Percentiles rank a stretch among this genome's conserved stretches.
Evolutionary conservation across 2,329 filamentous ascomycete genomes (phyloP).

Genomic region (Sporothrix humicola): DNA sequence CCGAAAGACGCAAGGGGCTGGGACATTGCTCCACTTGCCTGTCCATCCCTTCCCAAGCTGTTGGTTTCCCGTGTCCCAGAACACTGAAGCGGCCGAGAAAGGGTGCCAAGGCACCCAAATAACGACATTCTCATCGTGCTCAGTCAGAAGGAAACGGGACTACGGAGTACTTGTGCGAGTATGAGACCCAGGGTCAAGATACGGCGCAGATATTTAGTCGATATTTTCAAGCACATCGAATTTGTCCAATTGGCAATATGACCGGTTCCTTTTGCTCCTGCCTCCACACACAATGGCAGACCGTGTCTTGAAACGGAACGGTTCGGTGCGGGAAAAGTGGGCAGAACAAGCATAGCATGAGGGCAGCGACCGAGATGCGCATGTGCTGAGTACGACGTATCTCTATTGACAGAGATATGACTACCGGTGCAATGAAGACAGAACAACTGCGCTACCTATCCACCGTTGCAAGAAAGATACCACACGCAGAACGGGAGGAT

Average conservation of each 20-base stretch:
- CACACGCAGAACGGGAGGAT: slow-evolving; percentile 2
- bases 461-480: too few relatives aligned
- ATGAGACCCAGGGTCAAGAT: background rate
- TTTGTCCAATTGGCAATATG: background rate
- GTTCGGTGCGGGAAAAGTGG: slow-evolving; percentile 37
- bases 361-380: background rate
- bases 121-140: background rate
- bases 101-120: background rate
- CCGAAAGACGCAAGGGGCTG: slow-evolving; percentile 17
- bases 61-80: slow-evolving; percentile 14
- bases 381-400: background rate
- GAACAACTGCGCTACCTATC: too few relatives aligned
- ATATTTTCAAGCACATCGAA: background rate
- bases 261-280: background rate
- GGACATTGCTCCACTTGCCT: slow-evolving; percentile 19
- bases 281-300: slow-evolving; percentile 31
- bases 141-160: background rate
- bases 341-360: slow-evolving; percentile 10
- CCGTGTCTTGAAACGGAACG: slow-evolving; percentile 31
- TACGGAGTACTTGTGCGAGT: background rate
- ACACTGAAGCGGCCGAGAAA: background rate
- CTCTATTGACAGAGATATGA: slow-evolving; percentile 17
- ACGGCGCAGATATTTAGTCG: background rate
- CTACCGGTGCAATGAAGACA: background rate
- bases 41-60: slow-evolving; percentile 24